Evolutionary conservation across 192 early-diverging fungal species (phyloP).

Genomic region (Podila epigama): DNA sequence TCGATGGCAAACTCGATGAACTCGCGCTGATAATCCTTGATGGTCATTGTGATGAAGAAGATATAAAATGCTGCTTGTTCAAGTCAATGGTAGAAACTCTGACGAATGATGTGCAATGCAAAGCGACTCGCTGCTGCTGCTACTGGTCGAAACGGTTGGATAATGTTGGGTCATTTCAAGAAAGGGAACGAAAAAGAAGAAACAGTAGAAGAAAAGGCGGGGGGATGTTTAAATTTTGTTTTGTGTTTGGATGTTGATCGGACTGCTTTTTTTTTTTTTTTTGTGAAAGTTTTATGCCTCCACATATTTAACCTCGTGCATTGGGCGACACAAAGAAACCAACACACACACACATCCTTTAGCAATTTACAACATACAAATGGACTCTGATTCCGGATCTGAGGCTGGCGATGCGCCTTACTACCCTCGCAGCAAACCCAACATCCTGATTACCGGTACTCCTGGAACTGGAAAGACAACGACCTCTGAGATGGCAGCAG

Average conservation of each 20-base stretch:
- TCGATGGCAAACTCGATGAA: constrained; percentile 93
- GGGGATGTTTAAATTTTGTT: neutral
- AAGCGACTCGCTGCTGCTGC: too few relatives aligned
- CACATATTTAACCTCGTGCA: too few relatives aligned
- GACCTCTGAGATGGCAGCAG: constrained; percentile 76
- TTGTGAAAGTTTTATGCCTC: too few relatives aligned
- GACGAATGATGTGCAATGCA: too few relatives aligned
- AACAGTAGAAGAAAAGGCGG: neutral
- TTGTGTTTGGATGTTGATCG: neutral
- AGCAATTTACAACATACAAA: neutral
- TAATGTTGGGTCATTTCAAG: neutral
- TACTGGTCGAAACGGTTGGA: too few relatives aligned
- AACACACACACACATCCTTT: neutral
- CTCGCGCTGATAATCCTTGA: constrained; percentile 86
- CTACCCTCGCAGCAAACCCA: constrained; percentile 60
- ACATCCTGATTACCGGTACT: constrained; percentile 86
- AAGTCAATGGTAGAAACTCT: neutral
- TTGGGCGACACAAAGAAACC: too few relatives aligned
- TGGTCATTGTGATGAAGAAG: constrained; percentile 33
- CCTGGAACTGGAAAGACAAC: constrained; percentile 89
- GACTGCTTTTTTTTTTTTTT: neutral
- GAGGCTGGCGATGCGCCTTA: constrained; percentile 21
- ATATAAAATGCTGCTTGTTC: too few relatives aligned
- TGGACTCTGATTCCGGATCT: constrained; percentile 46
- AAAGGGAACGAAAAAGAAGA: too few relatives aligned